Base-by-base conservation (phyloP, 345 rosid genomes). In the Tarenaya hassleriana region DNA sequence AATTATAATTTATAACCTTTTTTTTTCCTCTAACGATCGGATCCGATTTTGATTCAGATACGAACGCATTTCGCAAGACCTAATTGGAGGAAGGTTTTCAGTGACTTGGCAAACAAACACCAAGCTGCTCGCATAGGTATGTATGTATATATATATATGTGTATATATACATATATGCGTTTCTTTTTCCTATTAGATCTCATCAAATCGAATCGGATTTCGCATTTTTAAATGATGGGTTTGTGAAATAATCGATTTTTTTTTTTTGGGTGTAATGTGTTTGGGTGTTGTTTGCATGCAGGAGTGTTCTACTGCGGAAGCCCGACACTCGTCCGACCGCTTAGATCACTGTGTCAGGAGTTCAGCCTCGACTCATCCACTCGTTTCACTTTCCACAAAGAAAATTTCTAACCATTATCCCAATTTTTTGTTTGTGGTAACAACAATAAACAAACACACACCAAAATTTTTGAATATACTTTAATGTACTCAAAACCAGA, bases 281-380 rank as follows among this genome's bases (percentile, higher is more conserved):
- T 47, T 29, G 9, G 27, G 8, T n/a, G 19, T 18, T 55, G n/a
- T 48, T 9, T 65, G 19, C 48, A 53, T 73, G 72, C 69, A 92
- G 98, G 97, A 37, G 97, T 92, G 7, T 88, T 88, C 70, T 92
- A 88, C 60, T 88, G 98, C 37, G 98, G 98, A 68, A 92, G 98
- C 64, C 73, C 82, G 20, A 64, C 82, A n/a, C 73, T 92, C 17
- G 91, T 84, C 14, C 73, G 82, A 58, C 65, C 73, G 38, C 61
- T 92, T 40, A 80, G 41, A 71, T 47, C 64, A 4, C 91, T 88
- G 24, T 88, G 97, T 58, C 82, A 75, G 4, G 95, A 92, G 57
- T 88, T 81, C 66, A 88, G 84, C 73, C 53, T 81, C 18, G 79
- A 81, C 61, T 67, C 95, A 29, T 52, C 94, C 8, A 83, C 95